Evolutionary conservation across 2,329 filamentous ascomycete genomes (phyloP).

Genomic region (Fusarium sp.): DNA sequence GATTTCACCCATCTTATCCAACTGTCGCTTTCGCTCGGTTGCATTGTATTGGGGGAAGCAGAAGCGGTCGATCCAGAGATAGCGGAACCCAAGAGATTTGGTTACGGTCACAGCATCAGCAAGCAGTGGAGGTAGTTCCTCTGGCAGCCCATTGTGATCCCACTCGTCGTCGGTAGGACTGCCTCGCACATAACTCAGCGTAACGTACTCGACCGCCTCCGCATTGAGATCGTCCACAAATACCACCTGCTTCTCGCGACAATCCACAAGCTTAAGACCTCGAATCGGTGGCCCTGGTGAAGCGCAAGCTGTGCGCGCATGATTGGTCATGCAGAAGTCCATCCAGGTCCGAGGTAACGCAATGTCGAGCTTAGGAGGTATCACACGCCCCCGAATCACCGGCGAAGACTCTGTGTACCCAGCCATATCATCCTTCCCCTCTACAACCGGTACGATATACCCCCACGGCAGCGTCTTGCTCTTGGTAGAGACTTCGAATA

Average conservation of each 20-base stretch:
- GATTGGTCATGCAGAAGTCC: slow-evolving; percentile 53
- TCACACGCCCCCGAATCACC: slow-evolving; percentile 52
- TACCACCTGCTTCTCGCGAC: slow-evolving; percentile 49
- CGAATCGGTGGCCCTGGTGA: slow-evolving; percentile 36
- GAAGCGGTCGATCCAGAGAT: slow-evolving; percentile 58
- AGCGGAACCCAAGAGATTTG: slow-evolving; percentile 53
- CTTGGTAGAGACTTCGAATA: slow-evolving; percentile 57
- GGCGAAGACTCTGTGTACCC: slow-evolving; percentile 42
- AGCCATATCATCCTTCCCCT: slow-evolving; percentile 45
- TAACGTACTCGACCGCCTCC: slow-evolving; percentile 50
- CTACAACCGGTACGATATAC: slow-evolving; percentile 53
- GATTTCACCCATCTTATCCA: slow-evolving; percentile 54
- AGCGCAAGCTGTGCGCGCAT: slow-evolving; percentile 46
- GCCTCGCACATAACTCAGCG: slow-evolving; percentile 56
- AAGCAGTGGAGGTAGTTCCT: slow-evolving; percentile 50
- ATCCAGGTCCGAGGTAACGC: slow-evolving; percentile 54
- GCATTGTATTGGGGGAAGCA: slow-evolving; percentile 53
- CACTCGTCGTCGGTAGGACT: slow-evolving; percentile 37
- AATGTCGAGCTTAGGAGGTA: slow-evolving; percentile 51
- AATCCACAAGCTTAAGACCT: slow-evolving; percentile 55
- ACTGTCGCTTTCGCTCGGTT: slow-evolving; percentile 48
- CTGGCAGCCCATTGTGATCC: slow-evolving; percentile 44
- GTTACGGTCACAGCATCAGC: slow-evolving; percentile 54
- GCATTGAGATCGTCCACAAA: slow-evolving; percentile 49
- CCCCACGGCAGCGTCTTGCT: slow-evolving; percentile 57